Percentiles rank a stretch among this genome's conserved stretches.
Evolutionary conservation across 257 asterid species (phyloP).

Genomic region (Solanum peruvianum): DNA sequence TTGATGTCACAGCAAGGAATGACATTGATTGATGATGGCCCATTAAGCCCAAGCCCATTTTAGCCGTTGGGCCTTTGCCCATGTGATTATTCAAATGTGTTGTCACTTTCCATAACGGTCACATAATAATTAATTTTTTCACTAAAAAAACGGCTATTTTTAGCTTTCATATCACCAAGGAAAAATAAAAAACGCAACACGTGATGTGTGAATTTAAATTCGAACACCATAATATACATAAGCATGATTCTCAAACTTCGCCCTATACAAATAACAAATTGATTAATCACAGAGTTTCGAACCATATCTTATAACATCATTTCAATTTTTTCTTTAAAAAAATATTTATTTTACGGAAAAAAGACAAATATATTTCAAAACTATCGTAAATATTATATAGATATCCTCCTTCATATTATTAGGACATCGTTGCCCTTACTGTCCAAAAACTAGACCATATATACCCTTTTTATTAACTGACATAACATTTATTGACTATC

Average conservation of each 20-base stretch:
- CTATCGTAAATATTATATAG: too few species aligned
- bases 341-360: too few species aligned
- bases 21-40: background rate
- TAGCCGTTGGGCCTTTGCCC: constrained; percentile 23
- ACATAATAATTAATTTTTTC: background rate
- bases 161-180: background rate
- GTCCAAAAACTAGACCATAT: too few species aligned
- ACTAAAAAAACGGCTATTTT: constrained; percentile 18
- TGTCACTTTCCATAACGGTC: constrained; percentile 32
- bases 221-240: background rate
- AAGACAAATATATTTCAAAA: fast-evolving
- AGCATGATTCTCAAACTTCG: background rate
- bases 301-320: too few species aligned
- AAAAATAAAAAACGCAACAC: background rate
- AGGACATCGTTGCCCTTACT: fast-evolving
- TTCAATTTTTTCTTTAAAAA: too few species aligned
- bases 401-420: too few species aligned
- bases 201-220: background rate
- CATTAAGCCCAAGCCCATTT: background rate
- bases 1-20: background rate
- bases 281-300: background rate
- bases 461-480: fast-evolving
- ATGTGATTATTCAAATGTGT: constrained; percentile 1
- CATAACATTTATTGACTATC: too few species aligned
- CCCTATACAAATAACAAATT: too few species aligned